Evolutionary conservation across 2,329 filamentous ascomycete species (phyloP).

Genomic region (Triangularia verruculosa): DNA sequence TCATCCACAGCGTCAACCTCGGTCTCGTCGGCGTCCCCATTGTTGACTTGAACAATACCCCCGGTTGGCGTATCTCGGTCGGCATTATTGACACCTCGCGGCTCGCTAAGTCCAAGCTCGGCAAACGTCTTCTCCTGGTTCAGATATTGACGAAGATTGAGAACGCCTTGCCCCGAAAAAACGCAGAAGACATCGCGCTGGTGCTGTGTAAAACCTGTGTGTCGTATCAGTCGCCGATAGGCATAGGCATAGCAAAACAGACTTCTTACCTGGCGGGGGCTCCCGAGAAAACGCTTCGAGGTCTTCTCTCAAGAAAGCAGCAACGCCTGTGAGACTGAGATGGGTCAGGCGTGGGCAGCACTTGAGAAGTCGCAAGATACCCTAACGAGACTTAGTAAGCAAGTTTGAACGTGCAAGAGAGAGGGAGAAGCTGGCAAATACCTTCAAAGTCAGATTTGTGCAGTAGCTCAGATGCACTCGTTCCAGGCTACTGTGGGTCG

Average conservation of each 20-base stretch:
- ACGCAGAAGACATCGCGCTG: slow-evolving; percentile 96
- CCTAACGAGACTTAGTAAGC: slow-evolving; percentile 51
- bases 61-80: slow-evolving; percentile 22
- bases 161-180: slow-evolving; percentile 85
- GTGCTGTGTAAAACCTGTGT: slow-evolving; percentile 84
- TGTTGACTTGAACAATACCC: background rate
- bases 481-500: slow-evolving; percentile 68
- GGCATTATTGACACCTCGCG: slow-evolving; percentile 30
- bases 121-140: slow-evolving; percentile 46
- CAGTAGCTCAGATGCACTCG: slow-evolving; percentile 97
- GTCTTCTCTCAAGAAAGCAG: slow-evolving; percentile 83
- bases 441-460: slow-evolving; percentile 74
- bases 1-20: slow-evolving; percentile 29
- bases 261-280: slow-evolving; percentile 66
- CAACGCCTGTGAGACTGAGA: slow-evolving; percentile 88
- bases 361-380: slow-evolving; percentile 85
- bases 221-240: slow-evolving; percentile 27
- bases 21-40: slow-evolving; percentile 24
- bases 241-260: background rate
- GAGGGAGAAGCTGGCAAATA: slow-evolving; percentile 45
- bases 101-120: slow-evolving; percentile 28
- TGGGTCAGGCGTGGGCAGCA: slow-evolving; percentile 91
- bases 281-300: slow-evolving; percentile 81
- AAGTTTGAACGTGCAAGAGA: background rate
- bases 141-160: slow-evolving; percentile 72